Percentiles rank a stretch among this genome's conserved stretches.
phyloP scores from a whole-genome alignment of 805 yeast genomes.

The Wickerhamomyces sydowiorum region DNA sequence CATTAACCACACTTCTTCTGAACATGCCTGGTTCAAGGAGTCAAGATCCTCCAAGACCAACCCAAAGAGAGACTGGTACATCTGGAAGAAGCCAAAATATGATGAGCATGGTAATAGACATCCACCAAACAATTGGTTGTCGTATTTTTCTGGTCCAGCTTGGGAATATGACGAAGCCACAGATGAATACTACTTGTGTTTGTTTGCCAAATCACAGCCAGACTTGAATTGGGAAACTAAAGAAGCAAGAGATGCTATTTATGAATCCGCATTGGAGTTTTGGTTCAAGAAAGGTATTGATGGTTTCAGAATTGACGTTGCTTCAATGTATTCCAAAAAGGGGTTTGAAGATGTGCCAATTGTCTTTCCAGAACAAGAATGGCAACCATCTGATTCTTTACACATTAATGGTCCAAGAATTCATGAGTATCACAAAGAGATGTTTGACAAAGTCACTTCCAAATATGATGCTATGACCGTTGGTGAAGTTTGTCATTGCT shows the following conservation, averaged over 20 bases:
- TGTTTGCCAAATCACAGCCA: conserved; percentile 51
- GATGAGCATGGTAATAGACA: conserved; percentile 41
- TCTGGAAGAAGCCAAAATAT: conserved; percentile 48
- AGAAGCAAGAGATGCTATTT: conserved; percentile 26
- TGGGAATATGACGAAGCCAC: conserved; percentile 52
- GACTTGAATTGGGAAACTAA: conserved; percentile 57
- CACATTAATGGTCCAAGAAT: conserved; percentile 47
- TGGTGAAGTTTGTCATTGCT: conserved; percentile 45
- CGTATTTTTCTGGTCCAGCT: conserved; percentile 48
- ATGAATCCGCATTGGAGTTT: conserved; percentile 41
- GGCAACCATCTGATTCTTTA: conserved; percentile 31
- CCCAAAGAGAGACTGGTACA: conserved; percentile 57
- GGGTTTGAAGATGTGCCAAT: conserved; percentile 44
- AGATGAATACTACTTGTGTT: conserved; percentile 47
- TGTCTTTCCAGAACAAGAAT: conserved; percentile 31
- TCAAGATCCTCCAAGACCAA: conserved; percentile 44
- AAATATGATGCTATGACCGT: conserved; percentile 51
- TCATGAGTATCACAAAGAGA: conserved; percentile 52
- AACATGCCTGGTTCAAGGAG: conserved; percentile 55
- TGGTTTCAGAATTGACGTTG: conserved; percentile 55
- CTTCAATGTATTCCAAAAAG: conserved; percentile 46
- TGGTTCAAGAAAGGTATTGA: conserved; percentile 54
- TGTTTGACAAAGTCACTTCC: conserved; percentile 35
- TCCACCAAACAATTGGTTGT: conserved; percentile 54
- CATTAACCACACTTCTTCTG: conserved; percentile 50